A percentile compares a stretch with the other conserved stretches of the same genome.
Conservation (phyloP, 257 asterid species). For the Solanum sejunctum region DNA sequence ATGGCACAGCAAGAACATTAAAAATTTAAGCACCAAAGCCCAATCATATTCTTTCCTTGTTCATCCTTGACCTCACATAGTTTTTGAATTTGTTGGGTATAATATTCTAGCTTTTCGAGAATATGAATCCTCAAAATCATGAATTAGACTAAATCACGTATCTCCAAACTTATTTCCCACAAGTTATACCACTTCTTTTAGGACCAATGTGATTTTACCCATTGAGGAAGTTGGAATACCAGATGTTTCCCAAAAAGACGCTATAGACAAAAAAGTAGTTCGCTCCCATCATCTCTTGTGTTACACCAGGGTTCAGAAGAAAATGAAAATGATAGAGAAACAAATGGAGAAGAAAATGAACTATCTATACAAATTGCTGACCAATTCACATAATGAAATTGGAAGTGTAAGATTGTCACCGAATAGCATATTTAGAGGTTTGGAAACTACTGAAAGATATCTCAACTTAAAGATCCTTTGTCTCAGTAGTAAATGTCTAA, state of each 20-base stretch:
- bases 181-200: neutral
- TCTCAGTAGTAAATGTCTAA: neutral
- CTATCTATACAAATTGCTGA: neutral
- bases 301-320: neutral
- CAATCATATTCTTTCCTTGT: neutral
- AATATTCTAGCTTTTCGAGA: neutral
- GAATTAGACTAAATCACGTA: neutral
- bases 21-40: neutral
- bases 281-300: neutral
- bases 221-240: neutral
- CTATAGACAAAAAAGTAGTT: neutral
- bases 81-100: neutral
- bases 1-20: neutral
- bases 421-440: neutral
- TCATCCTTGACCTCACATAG: neutral
- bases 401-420: neutral
- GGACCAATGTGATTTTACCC: neutral
- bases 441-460: neutral
- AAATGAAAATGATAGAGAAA: neutral
- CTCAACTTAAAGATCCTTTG: neutral
- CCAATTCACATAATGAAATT: neutral
- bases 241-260: neutral
- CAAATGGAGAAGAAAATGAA: neutral
- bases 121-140: neutral
- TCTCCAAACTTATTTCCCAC: neutral